These are phyloP conservation scores for Pulveroboletus sp. DNA, from an alignment of 768 basidiomycete genomes.

Conservation along the genomic window DNA sequence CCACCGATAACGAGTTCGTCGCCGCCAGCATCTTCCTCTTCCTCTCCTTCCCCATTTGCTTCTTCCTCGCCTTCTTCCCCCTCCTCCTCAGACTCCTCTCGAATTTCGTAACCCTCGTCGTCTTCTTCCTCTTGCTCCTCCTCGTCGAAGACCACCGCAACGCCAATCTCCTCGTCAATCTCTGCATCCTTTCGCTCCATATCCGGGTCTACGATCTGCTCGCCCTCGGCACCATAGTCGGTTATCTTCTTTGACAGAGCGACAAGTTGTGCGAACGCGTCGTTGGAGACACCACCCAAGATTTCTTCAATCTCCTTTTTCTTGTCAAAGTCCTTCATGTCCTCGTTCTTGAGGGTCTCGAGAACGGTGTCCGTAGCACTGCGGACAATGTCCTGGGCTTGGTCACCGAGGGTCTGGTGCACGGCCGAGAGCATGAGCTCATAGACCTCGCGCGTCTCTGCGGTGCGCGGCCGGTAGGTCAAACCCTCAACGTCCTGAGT, in stretches of 20 bases:
- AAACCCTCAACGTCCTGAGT: conserved; percentile 92
- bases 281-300: conserved; percentile 61
- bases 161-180: conserved; percentile 95
- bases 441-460: conserved; percentile 93
- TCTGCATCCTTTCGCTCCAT: conserved; percentile 78
- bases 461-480: conserved; percentile 87
- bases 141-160: conserved; percentile 96
- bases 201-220: conserved; percentile 72
- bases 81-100: conserved; percentile 76
- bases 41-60: conserved; percentile 39
- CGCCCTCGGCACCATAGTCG: conserved; percentile 89
- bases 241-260: conserved; percentile 91
- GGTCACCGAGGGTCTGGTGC: conserved; percentile 84
- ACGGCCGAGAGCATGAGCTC: conserved; percentile 84
- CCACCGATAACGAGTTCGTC: conserved; percentile 81
- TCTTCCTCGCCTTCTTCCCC: conserved; percentile 53
- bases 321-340: conserved; percentile 94
- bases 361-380: conserved; percentile 92
- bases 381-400: conserved; percentile 92
- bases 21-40: conserved; percentile 46
- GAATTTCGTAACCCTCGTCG: conserved; percentile 83
- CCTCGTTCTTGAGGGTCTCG: conserved; percentile 83
- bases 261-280: conserved; percentile 79
- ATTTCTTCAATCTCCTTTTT: conserved; percentile 86
- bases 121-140: conserved; percentile 95